Evolutionary conservation across 371 early-diverging fungal species (phyloP), one percentile per base, ranked within the genome.

Genomic region (Rhizopus microsporus): DNA sequence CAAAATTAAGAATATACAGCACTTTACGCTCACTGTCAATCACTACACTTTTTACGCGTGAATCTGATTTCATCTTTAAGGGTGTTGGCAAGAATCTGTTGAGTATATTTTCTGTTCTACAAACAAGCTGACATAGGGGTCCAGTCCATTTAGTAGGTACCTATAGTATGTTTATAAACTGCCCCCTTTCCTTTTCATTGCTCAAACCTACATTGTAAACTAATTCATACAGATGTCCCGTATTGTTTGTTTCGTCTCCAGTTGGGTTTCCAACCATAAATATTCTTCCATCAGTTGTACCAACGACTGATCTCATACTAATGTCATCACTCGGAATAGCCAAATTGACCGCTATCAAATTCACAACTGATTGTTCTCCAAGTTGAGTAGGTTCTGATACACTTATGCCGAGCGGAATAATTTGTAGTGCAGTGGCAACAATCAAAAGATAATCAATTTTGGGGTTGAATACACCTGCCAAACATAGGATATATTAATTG

Each of bases 211-310:
- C 88, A 63, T 85, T 81, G 60, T 96, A 95, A 31, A 75, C 70
- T 33, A 96, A 66, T 77, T 97, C 97, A 73, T 91, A 93, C 0
- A 97, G 61, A 45, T 85, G 75, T 23, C 94, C 94, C 60, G 90
- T 86, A 56, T 73, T 83, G 29, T 46, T 46, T 17, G 29, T 46
- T 46, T 46, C 29, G 29, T 46, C 46, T 7, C 5, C 8, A 7
- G 46, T 46, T 17, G 46, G 46, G 29, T 23, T 17, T 46, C 94
- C 94, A 31, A 88, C 72, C 84, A 93, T 83, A 42, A 96, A 94
- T 17, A 96, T 86, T 10, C 96, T 71, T 10, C 94, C 96, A 31
- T 86, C 78, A 2, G 60, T 68, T 3, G 94, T 87, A 4, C 93
- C 91, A 7, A 70, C 71, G 48, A 95, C 90, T 40, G 79, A 71